Conservation (phyloP, 2,329 filamentous ascomycete genomes). For the Huntiella bhutanensis region DNA sequence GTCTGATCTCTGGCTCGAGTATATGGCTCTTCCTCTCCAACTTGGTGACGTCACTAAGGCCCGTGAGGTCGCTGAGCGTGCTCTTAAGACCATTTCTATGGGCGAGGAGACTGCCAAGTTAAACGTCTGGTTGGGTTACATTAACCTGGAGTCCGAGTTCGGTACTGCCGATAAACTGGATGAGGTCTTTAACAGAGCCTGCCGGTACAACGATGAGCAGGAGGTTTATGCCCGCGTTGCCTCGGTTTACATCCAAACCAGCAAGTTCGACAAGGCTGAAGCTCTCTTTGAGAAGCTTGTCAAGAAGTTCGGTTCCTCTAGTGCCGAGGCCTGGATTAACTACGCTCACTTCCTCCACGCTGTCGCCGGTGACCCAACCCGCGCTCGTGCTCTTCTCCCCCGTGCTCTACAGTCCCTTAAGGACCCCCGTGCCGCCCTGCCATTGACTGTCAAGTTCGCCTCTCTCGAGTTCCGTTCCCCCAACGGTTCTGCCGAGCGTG, state of each 20-base stretch:
- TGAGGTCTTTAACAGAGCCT: slow-evolving; percentile 76
- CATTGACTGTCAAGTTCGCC: slow-evolving; percentile 71
- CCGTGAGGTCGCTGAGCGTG: slow-evolving; percentile 74
- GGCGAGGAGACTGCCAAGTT: slow-evolving; percentile 82
- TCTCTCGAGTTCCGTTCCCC: slow-evolving; percentile 76
- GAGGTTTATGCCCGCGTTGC: slow-evolving; percentile 78
- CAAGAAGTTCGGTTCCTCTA: slow-evolving; percentile 73
- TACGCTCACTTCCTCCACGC: slow-evolving; percentile 87
- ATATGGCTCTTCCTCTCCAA: slow-evolving; percentile 97
- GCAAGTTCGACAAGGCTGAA: slow-evolving; percentile 76
- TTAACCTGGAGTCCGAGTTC: slow-evolving; percentile 87
- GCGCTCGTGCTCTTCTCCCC: slow-evolving; percentile 57
- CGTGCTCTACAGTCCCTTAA: slow-evolving; percentile 67
- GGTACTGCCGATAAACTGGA: slow-evolving; percentile 68
- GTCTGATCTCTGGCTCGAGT: slow-evolving; percentile 84
- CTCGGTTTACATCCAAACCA: slow-evolving; percentile 87
- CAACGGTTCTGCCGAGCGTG: slow-evolving; percentile 71
- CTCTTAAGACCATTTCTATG: slow-evolving; percentile 77
- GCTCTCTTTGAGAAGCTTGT: slow-evolving; percentile 68
- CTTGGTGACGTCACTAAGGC: slow-evolving; percentile 78
- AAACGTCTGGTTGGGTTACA: slow-evolving; percentile 84
- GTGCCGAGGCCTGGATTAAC: slow-evolving; percentile 74
- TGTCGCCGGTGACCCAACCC: slow-evolving; percentile 47
- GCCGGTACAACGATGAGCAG: slow-evolving; percentile 80
- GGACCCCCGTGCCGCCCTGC: slow-evolving; percentile 40